Evolutionary conservation across 495 filamentous ascomycete species (phyloP).

Genomic region (Penicillium goetzii): DNA sequence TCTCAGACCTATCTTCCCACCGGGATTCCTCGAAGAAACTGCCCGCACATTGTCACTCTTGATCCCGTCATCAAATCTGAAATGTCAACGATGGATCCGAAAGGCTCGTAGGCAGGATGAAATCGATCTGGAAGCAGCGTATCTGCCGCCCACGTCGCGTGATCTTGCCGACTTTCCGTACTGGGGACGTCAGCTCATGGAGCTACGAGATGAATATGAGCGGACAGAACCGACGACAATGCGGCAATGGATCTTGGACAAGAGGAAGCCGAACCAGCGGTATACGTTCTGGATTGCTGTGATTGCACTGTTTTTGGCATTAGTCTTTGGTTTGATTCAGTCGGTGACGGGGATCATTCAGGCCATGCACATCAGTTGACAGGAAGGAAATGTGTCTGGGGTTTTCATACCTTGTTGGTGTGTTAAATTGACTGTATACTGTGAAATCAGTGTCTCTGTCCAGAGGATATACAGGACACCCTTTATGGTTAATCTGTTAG

Average conservation of each 20-base stretch:
- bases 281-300: constrained; percentile 10
- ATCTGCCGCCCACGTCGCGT: not conserved
- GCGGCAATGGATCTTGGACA: constrained; percentile 6
- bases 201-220: constrained; percentile 10
- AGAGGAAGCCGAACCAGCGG: not conserved
- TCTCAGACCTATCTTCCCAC: constrained; percentile 18
- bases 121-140: constrained; percentile 17
- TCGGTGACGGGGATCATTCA: constrained; percentile 3
- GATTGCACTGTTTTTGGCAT: constrained; percentile 3
- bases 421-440: not conserved
- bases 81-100: constrained; percentile 22
- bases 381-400: not conserved
- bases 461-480: not conserved
- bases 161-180: not conserved
- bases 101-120: constrained; percentile 14
- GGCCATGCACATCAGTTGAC: constrained; percentile 8
- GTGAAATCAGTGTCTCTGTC: not conserved
- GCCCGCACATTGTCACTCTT: constrained; percentile 28
- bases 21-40: constrained; percentile 29
- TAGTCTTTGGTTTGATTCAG: not conserved
- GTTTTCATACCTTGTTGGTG: not conserved
- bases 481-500: not conserved
- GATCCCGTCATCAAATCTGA: constrained; percentile 23
- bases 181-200: constrained; percentile 6
- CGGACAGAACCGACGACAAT: constrained; percentile 12